phyloP scores from a whole-genome alignment of 257 asterid genomes.

The Paulownia fortunei region DNA sequence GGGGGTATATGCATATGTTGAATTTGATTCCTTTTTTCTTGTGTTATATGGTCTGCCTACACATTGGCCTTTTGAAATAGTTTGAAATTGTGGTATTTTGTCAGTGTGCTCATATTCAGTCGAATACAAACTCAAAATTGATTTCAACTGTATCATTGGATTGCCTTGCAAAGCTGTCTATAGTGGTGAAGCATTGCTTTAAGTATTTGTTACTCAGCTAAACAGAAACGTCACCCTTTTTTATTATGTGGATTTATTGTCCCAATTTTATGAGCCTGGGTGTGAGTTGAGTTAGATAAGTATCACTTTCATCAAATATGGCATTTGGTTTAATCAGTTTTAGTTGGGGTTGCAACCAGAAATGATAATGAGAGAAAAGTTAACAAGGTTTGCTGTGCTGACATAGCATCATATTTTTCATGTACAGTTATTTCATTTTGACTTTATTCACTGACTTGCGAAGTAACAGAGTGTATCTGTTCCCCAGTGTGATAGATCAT shows the following conservation, averaged over 20 bases:
- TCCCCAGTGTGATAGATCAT: neutral
- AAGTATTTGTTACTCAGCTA: neutral
- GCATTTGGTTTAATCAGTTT: conserved; percentile 1
- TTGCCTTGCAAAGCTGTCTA: neutral
- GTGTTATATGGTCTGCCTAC: neutral
- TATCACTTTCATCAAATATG: neutral
- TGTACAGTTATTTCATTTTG: neutral
- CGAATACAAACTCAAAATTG: neutral
- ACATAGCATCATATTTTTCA: neutral
- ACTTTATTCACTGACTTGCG: neutral
- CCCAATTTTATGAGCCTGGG: neutral
- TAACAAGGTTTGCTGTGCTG: neutral
- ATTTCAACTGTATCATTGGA: neutral
- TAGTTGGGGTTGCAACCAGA: too few species aligned
- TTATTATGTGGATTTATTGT: neutral
- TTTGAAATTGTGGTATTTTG: neutral
- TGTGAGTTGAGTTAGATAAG: neutral
- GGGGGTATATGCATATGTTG: neutral
- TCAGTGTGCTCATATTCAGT: neutral
- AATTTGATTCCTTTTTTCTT: neutral
- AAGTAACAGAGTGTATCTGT: neutral
- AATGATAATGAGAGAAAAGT: neutral
- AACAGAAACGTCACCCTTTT: neutral
- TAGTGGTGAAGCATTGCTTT: neutral
- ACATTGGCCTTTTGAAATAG: neutral